Percentiles rank a stretch among this genome's conserved stretches.
These are phyloP conservation scores for Echeveria elegans DNA, from an alignment of 164 flowering plant genomes.

Conservation along the genomic window DNA sequence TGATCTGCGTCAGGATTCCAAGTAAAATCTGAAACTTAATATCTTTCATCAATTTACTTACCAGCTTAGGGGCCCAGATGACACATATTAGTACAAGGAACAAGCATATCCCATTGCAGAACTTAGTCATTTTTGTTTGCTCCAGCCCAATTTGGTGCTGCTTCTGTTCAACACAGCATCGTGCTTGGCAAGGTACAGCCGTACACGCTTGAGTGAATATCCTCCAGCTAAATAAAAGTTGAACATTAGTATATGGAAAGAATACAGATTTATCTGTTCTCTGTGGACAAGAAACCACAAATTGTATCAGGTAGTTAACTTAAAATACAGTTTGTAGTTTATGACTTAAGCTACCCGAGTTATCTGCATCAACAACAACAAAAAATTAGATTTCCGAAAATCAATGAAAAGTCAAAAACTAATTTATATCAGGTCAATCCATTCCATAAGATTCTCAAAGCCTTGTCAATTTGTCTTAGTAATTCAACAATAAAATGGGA, in stretches of 20 bases:
- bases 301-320: no score
- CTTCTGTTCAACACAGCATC: slow-evolving; percentile 68
- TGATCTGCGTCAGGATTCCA: not conserved
- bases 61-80: slow-evolving; percentile 95
- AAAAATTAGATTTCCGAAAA: not conserved
- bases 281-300: not conserved
- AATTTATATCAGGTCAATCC: not conserved
- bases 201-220: slow-evolving; percentile 79
- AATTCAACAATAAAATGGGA: not conserved
- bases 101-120: slow-evolving; percentile 68
- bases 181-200: slow-evolving; percentile 83
- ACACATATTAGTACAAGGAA: slow-evolving; percentile 67
- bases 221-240: slow-evolving; percentile 53
- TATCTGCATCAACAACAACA: slow-evolving; percentile 31
- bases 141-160: slow-evolving; percentile 62
- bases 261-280: no score
- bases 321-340: no score
- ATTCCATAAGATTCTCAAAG: not conserved
- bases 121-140: slow-evolving; percentile 75
- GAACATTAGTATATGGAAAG: not conserved
- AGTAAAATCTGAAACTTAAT: no score
- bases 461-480: no score
- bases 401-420: not conserved
- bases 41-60: slow-evolving; percentile 21
- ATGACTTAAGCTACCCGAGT: no score